Base-by-base conservation (phyloP, 2,329 filamentous ascomycete genomes). In the Trichoderma guizhouense region DNA sequence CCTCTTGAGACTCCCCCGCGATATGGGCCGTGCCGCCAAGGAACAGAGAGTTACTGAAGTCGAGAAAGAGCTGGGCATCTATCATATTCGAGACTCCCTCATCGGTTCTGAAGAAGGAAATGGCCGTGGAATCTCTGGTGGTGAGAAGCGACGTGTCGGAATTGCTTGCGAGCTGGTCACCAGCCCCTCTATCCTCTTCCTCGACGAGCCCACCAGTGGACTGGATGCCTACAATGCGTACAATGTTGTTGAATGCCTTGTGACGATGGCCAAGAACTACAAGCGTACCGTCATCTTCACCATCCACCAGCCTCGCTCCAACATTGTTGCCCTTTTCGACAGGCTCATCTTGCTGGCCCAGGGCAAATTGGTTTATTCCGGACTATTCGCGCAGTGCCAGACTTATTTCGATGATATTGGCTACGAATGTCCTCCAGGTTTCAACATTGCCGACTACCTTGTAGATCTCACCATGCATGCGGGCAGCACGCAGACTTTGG, bases 391-490 rank as follows among this genome's bases (percentile, higher is more conserved):
- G 1, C 91, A 91, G 75, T 99, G 96, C 79, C 96, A 99, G 80
- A 85, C 89, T 24, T 99, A 98, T 79, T 99, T 99, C 77, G 94
- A 98, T 78, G 88, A 90, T 61, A 91, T 97, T 73, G 97, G 96
- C 57, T 99, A 98, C 80, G 86, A 92, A 63, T 99, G 97, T 78
- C 96, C 96, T 12, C 92, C 95, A 28, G 97, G 97, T 2, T 99
- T 98, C 87, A 99, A 99, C 78, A 98, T 99, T 81, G 96, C 96
- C 5, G 96, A 99, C 80, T 99, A 98, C 79, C 88, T 99, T 6
- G 95, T 99, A 34, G 96, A 99, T 80, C 86, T 99, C 53, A 98
- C 96, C 0, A 98, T 99, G 95, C 96, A 99, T 80, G 95, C 94
- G 28, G 89, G 93, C 72, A 86, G 87, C 58, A 88, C 85, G 24